Evolutionary conservation across 2,329 filamentous ascomycete species (phyloP), one percentile per base, ranked within the genome.

Genomic region (Trichoderma simmonsii): DNA sequence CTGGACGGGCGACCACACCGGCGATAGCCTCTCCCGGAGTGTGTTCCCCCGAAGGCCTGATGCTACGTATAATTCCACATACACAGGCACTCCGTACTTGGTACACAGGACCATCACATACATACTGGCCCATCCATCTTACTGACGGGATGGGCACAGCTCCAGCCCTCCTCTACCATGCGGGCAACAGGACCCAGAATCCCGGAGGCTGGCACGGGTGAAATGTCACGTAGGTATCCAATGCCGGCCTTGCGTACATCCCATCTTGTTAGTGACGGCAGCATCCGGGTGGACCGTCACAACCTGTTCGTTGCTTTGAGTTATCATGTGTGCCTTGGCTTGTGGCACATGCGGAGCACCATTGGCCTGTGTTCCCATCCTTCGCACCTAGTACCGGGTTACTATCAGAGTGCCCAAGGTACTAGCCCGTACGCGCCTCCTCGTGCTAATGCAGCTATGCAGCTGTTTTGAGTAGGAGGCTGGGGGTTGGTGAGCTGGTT

Each of bases 161-260:
- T 51, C n/a, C 43, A 67, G 34, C 57, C 57, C 57, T 70, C 43
- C 28, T 21, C 54, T 36, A 11, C n/a, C 30, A 57, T 39, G 30
- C 48, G 30, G 30, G 34, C 34, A 32, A 28, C 18, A 28, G 57
- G 67, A 24, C 67, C 67, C 67, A 28, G n/a, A 24, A 36, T 62
- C 67, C 67, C 67, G 67, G 67, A 51, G 67, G 21, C 39, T 62
- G 67, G 67, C 14, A 62, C 57, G 21, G 60, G 26, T 21, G n/a
- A 61, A 39, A 6, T 32, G 30, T 62, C 39, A 62, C 48, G 8
- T 34, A 36, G 34, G 6, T 36, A 6, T 18, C 18, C 43, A 24
- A 21, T 62, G 51, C 28, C 62, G 18, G 66, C 7, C n/a, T 34
- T 51, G 66, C 24, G 30, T 39, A 39, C n/a, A 36, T 26, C 18